Conservation (phyloP, 192 early-diverging fungal genomes). For the Podila verticillata region DNA sequence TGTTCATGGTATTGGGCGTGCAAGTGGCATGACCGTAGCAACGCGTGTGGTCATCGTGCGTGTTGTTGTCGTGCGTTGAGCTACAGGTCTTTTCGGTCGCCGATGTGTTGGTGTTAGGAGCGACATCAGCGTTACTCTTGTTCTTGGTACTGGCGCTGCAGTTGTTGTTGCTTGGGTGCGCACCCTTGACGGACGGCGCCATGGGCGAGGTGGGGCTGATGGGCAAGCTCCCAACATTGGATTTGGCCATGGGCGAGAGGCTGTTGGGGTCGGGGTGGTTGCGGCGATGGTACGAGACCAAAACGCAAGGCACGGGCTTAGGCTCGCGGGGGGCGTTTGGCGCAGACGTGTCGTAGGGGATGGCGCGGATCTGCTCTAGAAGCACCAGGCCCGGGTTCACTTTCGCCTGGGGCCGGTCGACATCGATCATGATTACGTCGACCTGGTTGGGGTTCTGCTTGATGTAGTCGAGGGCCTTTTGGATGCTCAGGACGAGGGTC, state of each 20-base stretch:
- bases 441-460: slow-evolving; percentile 24
- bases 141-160: not conserved
- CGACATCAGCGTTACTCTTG: too few species aligned
- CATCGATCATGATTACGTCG: slow-evolving; percentile 50
- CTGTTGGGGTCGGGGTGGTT: not conserved
- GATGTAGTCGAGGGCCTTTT: slow-evolving; percentile 35
- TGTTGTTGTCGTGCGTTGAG: not conserved
- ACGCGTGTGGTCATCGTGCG: not conserved
- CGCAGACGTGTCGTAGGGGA: slow-evolving; percentile 5
- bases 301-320: slow-evolving; percentile 34
- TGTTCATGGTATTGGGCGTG: slow-evolving; percentile 47
- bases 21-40: not conserved
- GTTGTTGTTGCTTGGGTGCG: not conserved
- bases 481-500: slow-evolving; percentile 27
- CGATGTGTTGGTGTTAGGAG: not conserved
- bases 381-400: slow-evolving; percentile 35
- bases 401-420: slow-evolving; percentile 39
- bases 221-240: not conserved
- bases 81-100: not conserved
- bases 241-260: not conserved
- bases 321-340: not conserved
- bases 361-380: slow-evolving; percentile 27
- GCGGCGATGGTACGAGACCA: slow-evolving; percentile 38
- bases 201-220: slow-evolving; percentile 5
- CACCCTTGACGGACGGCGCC: not conserved